Evolutionary conservation across 1,284 basidiomycete genomes (phyloP), one percentile per base, ranked within the genome.

Genomic region (Ganoderma sinense): DNA sequence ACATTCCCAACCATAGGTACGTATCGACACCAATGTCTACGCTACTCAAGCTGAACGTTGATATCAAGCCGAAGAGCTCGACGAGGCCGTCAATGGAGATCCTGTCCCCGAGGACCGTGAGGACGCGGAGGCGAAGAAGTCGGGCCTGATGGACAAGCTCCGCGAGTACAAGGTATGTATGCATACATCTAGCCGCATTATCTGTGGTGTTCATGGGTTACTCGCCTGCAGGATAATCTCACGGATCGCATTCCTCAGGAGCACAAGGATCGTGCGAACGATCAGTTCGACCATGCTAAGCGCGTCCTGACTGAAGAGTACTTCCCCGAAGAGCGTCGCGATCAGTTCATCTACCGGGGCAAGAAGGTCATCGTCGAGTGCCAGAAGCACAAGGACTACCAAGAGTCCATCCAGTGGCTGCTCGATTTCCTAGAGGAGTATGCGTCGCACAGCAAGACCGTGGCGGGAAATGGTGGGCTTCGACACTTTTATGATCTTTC

Each of bases 351-450:
- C 77, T 94, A 89, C 82, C 87, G 94, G 14, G 85, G 87, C 33
- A 94, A 94, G 85, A 95, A 94, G 87, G 89, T 96, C 53, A 89
- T 98, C 71, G 87, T 97, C 69, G 97, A 98, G 82, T 96, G 95
- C 82, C 97, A 98, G 84, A 91, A 93, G 78, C 95, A 97, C 83
- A 88, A 91, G 69, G 94, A 97, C 78, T 98, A 98, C 82, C 94
- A 97, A 76, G 91, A 89, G 67, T 90, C 92, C 45, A 88, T 97
- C 73, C 83, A 82, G 23, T 97, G 94, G 94, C 84, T 96, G 45
- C 84, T 97, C 59, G 83, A 85, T 64, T 86, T 88, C 69, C 78
- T 94, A n/a, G 89, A 91, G 78, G 90, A 93, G 78, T 98, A 97
- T 82, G 88, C 89, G 56, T 82, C 84, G 4, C 89, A 94, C 74